Base-by-base conservation (phyloP, 495 filamentous ascomycete genomes). In the Penicillium bovifimosum region DNA sequence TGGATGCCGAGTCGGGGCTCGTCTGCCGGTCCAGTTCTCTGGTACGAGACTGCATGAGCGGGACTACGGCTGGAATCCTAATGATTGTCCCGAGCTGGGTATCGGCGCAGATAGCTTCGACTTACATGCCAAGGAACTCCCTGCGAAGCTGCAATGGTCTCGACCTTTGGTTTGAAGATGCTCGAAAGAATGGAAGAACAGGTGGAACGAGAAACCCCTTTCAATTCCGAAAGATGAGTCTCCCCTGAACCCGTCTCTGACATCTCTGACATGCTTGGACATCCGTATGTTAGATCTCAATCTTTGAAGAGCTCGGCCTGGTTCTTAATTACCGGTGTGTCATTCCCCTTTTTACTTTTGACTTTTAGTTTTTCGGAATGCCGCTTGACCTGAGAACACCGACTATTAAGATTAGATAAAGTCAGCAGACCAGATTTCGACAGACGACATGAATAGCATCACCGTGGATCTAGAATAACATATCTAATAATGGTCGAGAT, bases 121-220 rank as follows among this genome's bases (percentile, higher is more conserved):
- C 48, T 34, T 46, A 56, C 58, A 58, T 63, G 61, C 58, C 58
- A 61, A 61, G 58, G 58, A 39, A 61, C 53, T n/a, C 61, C 61
- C 40, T 63, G 60, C 54, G 35, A 35, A 27, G 26, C 17, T 35
- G 28, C 34, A 33, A 40, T 26, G 31, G 32, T 34, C 31, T 51
- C 27, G 46, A 24, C 20, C n/a, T 29, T 36, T 36, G 34, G 11
- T 7, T 4, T 24, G 4, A 13, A 28, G 40, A 27, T 16, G 2
- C 13, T 39, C 36, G 36, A 39, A 42, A 42, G 40, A 28, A 42
- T 42, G 40, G 40, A 42, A 42, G 32, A 34, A 11, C 32, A 34
- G 32, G 40, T 40, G 38, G 16, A 41, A 41, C 40, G 40, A 6
- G 24, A 41, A 41, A 16, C 26, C 41, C 26, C 26, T 29, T 31